Evolutionary conservation across 2,329 filamentous ascomycete species (phyloP), one percentile per base, ranked within the genome.

Genomic region (Leptographium radiaticola): DNA sequence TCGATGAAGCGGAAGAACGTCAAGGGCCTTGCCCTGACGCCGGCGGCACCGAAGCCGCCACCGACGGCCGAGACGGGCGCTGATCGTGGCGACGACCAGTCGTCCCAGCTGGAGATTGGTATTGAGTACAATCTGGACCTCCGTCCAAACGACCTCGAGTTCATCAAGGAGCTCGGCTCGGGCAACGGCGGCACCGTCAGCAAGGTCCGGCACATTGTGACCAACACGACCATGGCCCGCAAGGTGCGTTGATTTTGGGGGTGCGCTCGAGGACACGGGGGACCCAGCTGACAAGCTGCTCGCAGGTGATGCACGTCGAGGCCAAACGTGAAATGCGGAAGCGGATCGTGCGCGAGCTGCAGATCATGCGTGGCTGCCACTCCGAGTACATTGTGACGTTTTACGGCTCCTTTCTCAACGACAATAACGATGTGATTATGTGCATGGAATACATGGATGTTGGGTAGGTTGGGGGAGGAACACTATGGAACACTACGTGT

Each of bases 391-490:
- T 98, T 64, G 93, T 98, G 57, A 95, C 86, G 53, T 98, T 96
- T 70, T 97, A 97, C 65, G 93, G 93, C 57, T 93, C 93, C 40
- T 98, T 97, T 66, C 80, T 97, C 65, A 97, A 95, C 66, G 87
- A 94, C 65, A 89, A 89, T 58, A 91, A 94, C 66, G 93, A 98
- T 71, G 94, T 98, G 56, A 94, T 97, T 62, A 91, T 98, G 84
- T 98, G 93, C 69, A 98, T 98, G 93, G 93, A 98, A 69, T 97
- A 98, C 67, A 95, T 95, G 89, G 93, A 98, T 70, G 89, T 91
- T 67, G 93, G 93, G 93, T 97, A 78, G 70, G 87, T 58, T 8
- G 16, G 9, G 40, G n/a, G 36, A 7, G 36, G 36, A 38, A 38
- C 36, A 15, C 10, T 11, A 38, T 6, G 48, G 48, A 6, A 38